These are phyloP conservation scores for Nakaseomyces sp. DNA, from an alignment of 1,139 yeast genomes.

Conservation along the genomic window DNA sequence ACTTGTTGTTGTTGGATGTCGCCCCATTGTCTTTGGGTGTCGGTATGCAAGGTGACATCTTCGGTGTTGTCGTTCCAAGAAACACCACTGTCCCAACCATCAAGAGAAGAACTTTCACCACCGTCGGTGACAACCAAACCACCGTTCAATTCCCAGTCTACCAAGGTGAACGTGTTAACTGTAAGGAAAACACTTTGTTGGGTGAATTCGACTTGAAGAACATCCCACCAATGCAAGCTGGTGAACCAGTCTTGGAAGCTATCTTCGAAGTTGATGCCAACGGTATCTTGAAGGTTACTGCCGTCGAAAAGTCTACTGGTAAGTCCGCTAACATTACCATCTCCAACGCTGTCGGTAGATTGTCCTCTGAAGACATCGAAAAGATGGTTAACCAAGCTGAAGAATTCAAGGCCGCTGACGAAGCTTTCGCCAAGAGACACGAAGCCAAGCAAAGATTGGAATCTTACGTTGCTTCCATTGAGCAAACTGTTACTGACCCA, in stretches of 20 bases:
- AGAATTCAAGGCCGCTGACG: constrained; percentile 95
- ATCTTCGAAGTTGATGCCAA: constrained; percentile 97
- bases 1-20: constrained; percentile 90
- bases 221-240: constrained; percentile 97
- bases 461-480: constrained; percentile 94
- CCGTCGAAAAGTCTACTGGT: constrained; percentile 96
- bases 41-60: constrained; percentile 97
- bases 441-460: constrained; percentile 98
- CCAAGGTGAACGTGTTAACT: constrained; percentile 99
- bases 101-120: constrained; percentile 98
- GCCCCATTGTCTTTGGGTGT: constrained; percentile 97
- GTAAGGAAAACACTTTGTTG: constrained; percentile 92
- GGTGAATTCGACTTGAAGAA: constrained; percentile 98
- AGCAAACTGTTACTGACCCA: constrained; percentile 93
- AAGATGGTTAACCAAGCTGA: constrained; percentile 97
- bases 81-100: constrained; percentile 98
- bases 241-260: constrained; percentile 97
- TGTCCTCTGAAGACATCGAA: constrained; percentile 90
- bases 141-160: constrained; percentile 97
- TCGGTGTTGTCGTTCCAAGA: constrained; percentile 97
- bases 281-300: constrained; percentile 98
- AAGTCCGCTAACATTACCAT: constrained; percentile 97
- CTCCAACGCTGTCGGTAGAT: constrained; percentile 97
- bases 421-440: constrained; percentile 97
- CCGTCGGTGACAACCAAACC: constrained; percentile 97